Percentiles rank a stretch among this genome's conserved stretches.
These are phyloP conservation scores for Peronospora tabacina DNA, from an alignment of 352 stramenopile genomes.

Conservation along the genomic window DNA sequence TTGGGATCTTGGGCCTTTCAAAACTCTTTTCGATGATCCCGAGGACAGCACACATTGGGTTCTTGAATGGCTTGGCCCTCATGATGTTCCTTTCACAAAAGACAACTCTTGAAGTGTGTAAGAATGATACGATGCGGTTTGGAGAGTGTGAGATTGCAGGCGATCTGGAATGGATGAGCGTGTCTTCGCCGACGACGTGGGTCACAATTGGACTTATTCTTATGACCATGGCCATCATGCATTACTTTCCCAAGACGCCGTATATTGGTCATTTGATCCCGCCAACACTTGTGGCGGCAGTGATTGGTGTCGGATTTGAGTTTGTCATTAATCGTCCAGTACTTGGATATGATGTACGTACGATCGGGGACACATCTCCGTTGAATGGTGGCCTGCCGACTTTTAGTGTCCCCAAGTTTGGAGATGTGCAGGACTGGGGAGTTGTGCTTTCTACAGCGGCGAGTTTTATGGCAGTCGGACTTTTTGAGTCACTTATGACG, in stretches of 20 bases:
- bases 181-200: conserved; percentile 43
- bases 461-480: conserved; percentile 86
- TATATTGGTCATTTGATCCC: conserved; percentile 60
- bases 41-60: conserved; percentile 92
- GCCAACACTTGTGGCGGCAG: conserved; percentile 67
- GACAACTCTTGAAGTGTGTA: conserved; percentile 84
- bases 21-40: conserved; percentile 91
- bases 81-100: conserved; percentile 94
- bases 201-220: conserved; percentile 63
- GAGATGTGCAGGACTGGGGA: conserved; percentile 45
- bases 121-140: conserved; percentile 46
- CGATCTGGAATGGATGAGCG: conserved; percentile 69
- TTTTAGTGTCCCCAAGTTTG: conserved; percentile 43
- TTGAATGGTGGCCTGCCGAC: conserved; percentile 44
- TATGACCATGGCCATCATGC: conserved; percentile 84
- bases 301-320: conserved; percentile 78
- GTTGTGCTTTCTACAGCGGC: conserved; percentile 82
- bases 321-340: conserved; percentile 78
- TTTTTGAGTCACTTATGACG: conserved; percentile 93
- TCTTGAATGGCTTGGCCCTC: conserved; percentile 92
- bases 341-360: conserved; percentile 65
- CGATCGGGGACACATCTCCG: conserved; percentile 65
- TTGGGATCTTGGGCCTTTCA: conserved; percentile 74
- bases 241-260: conserved; percentile 61
- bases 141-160: conserved; percentile 64